Evolutionary conservation across 768 basidiomycete species (phyloP).

Genomic region (Suillus sp.): DNA sequence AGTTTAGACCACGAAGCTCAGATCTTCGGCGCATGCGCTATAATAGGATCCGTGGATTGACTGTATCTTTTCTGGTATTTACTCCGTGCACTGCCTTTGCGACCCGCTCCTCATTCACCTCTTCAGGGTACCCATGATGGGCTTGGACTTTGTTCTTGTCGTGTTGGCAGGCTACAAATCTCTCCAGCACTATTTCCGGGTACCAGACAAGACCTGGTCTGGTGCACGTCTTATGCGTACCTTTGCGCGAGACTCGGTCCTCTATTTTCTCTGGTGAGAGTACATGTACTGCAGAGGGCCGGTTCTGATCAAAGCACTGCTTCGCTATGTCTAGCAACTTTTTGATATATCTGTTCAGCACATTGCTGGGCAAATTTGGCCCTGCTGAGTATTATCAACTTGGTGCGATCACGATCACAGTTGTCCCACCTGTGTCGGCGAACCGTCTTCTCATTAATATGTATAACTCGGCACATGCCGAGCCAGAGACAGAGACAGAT

Average conservation of each 20-base stretch:
- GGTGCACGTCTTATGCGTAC: conserved; percentile 10
- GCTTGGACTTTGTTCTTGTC: conserved; percentile 11
- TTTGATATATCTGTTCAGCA: conserved; percentile 7
- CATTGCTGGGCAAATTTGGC: conserved; percentile 1
- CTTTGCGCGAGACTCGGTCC: conserved; percentile 11
- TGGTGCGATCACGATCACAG: conserved; percentile 2
- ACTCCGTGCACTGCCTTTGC: not conserved
- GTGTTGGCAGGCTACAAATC: conserved; percentile 13
- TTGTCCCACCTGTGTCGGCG: conserved; percentile 4
- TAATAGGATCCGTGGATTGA: conserved; percentile 2
- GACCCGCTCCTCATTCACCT: not conserved
- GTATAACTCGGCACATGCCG: not conserved
- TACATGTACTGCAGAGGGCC: no score
- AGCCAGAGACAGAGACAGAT: not conserved
- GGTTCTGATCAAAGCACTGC: not conserved
- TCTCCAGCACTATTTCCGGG: conserved; percentile 10
- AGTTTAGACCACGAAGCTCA: conserved; percentile 1
- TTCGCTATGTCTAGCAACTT: conserved; percentile 3
- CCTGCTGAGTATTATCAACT: conserved; percentile 7
- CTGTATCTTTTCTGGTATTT: conserved; percentile 14
- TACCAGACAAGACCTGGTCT: conserved; percentile 12
- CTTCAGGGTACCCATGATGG: conserved; percentile 10
- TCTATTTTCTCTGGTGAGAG: conserved; percentile 13
- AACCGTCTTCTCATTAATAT: conserved; percentile 4
- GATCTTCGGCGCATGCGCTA: conserved; percentile 7